Percentiles rank a stretch among this genome's conserved stretches.
phyloP scores from a whole-genome alignment of 2,329 filamentous ascomycete genomes.

The Sordariomycetes sp. region DNA sequence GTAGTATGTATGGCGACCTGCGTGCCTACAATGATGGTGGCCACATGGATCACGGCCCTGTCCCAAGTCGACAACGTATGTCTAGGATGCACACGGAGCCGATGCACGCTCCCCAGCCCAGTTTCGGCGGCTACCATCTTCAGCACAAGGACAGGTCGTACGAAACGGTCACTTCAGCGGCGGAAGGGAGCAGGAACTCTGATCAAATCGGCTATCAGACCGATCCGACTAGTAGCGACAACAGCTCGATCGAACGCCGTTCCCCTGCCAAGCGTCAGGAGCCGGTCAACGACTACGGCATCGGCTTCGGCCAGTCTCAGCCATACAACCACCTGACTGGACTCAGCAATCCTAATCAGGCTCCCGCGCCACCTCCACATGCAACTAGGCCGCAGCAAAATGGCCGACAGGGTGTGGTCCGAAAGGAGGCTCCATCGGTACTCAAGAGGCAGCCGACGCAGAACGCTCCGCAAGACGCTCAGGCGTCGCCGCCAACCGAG shows the following conservation, averaged over 20 bases:
- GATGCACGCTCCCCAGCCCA: conserved; percentile 23
- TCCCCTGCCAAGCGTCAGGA: conserved; percentile 45
- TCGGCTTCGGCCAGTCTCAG: conserved; percentile 38
- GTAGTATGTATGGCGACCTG: background rate
- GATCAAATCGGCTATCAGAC: conserved; percentile 75
- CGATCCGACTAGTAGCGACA: conserved; percentile 80
- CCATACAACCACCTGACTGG: conserved; percentile 14
- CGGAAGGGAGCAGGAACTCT: conserved; percentile 62
- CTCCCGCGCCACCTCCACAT: conserved; percentile 11
- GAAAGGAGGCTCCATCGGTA: conserved; percentile 16
- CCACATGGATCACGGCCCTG: conserved; percentile 11
- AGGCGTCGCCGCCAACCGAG: conserved; percentile 31
- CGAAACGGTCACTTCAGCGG: conserved; percentile 76
- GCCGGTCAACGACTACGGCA: conserved; percentile 56
- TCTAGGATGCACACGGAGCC: conserved; percentile 37
- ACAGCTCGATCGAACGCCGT: conserved; percentile 77
- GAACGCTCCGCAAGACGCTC: background rate
- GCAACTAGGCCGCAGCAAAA: conserved; percentile 9
- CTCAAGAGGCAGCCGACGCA: conserved; percentile 18
- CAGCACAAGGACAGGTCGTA: conserved; percentile 69
- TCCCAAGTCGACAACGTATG: conserved; percentile 7
- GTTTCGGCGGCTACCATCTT: conserved; percentile 38
- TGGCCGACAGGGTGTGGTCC: conserved; percentile 11
- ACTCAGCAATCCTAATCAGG: background rate
- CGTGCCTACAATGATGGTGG: too few relatives aligned